These are phyloP conservation scores for Neoboletus brunneissimus DNA, from an alignment of 768 basidiomycete species.

Conservation along the genomic window DNA sequence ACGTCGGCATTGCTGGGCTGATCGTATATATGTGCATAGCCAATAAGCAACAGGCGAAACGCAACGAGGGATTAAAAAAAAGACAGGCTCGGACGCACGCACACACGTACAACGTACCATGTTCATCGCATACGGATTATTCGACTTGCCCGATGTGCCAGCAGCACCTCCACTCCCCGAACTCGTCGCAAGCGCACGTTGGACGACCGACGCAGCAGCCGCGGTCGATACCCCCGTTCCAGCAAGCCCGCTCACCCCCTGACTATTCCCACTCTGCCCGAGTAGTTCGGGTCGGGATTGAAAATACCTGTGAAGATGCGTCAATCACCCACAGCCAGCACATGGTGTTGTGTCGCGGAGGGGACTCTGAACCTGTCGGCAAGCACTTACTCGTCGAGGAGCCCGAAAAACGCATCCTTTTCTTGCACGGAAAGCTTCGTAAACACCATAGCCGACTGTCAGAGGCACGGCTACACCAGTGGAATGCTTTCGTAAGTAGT, in stretches of 20 bases:
- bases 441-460: constrained; percentile 58
- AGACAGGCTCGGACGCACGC: neutral
- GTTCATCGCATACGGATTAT: constrained; percentile 29
- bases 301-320: constrained; percentile 56
- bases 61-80: neutral
- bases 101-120: constrained; percentile 32
- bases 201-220: constrained; percentile 41
- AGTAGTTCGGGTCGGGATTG: constrained; percentile 67
- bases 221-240: constrained; percentile 21
- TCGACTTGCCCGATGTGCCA: constrained; percentile 23
- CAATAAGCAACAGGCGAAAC: too few species aligned
- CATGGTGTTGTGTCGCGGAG: neutral
- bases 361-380: neutral
- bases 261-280: constrained; percentile 24
- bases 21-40: neutral
- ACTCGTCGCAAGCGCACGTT: constrained; percentile 38
- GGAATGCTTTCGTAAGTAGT: neutral
- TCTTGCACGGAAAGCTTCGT: constrained; percentile 61
- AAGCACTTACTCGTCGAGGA: constrained; percentile 68
- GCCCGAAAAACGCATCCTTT: constrained; percentile 78
- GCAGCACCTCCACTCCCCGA: neutral
- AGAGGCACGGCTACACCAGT: neutral
- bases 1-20: constrained; percentile 36
- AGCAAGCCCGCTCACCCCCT: constrained; percentile 19
- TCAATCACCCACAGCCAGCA: neutral